These are phyloP conservation scores for Maudiozyma humilis DNA, from an alignment of 1,139 yeast genomes.

Conservation along the genomic window DNA sequence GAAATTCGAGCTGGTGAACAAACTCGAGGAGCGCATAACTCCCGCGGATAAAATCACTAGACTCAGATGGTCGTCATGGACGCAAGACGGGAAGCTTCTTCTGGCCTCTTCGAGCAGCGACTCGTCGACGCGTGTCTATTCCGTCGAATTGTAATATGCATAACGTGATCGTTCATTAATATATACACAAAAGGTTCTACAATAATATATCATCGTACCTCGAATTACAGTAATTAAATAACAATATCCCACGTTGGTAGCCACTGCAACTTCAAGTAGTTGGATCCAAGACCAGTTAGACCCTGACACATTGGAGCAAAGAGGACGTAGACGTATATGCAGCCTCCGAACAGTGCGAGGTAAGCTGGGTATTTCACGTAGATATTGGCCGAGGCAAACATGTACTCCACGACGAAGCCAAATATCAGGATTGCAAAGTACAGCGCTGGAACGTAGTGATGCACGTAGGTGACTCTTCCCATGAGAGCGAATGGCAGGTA, in stretches of 20 bases:
- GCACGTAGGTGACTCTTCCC: constrained; percentile 80
- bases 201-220: not conserved
- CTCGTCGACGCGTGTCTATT: constrained; percentile 54
- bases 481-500: constrained; percentile 64
- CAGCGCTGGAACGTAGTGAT: constrained; percentile 74
- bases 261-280: constrained; percentile 42
- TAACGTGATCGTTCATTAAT: not conserved
- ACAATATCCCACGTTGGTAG: constrained; percentile 40
- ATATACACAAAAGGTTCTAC: not conserved
- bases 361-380: constrained; percentile 31
- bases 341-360: constrained; percentile 32
- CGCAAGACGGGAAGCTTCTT: constrained; percentile 23
- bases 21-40: constrained; percentile 35
- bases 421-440: constrained; percentile 65
- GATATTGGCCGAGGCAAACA: constrained; percentile 18
- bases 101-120: constrained; percentile 69
- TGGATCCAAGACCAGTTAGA: constrained; percentile 41
- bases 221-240: constrained; percentile 10
- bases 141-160: constrained; percentile 24
- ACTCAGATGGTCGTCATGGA: constrained; percentile 42
- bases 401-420: constrained; percentile 49
- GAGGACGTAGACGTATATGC: constrained; percentile 38
- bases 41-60: constrained; percentile 59
- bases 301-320: constrained; percentile 49
- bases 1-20: constrained; percentile 29